phyloP scores from a whole-genome alignment of 495 filamentous ascomycete genomes.

The Parathielavia hyrcaniae region DNA sequence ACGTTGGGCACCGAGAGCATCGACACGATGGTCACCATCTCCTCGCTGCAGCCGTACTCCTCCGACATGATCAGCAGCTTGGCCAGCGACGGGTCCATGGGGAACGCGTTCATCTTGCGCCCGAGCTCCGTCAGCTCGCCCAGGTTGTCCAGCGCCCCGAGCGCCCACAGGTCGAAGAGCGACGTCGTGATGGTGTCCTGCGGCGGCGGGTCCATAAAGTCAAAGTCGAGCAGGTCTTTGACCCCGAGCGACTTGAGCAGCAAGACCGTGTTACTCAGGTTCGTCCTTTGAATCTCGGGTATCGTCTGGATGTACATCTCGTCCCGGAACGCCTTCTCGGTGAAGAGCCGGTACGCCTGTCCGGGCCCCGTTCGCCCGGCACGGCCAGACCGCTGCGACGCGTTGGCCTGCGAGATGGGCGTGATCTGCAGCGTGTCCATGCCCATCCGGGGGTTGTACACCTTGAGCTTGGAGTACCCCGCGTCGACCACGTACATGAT shows the following conservation, averaged over 20 bases:
- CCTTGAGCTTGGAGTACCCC: conserved; percentile 95
- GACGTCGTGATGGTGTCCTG: conserved; percentile 98
- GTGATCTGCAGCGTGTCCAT: conserved; percentile 99
- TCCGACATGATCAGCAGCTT: conserved; percentile 87
- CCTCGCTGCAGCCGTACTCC: conserved; percentile 87
- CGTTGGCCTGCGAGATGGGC: conserved; percentile 95
- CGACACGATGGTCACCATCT: conserved; percentile 96
- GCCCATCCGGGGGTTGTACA: conserved; percentile 97
- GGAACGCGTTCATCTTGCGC: conserved; percentile 91
- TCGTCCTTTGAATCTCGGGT: conserved; percentile 95
- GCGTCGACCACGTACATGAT: conserved; percentile 99
- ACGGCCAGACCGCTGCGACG: conserved; percentile 85
- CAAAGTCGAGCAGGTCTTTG: conserved; percentile 90
- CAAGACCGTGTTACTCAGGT: conserved; percentile 88
- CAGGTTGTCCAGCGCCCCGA: conserved; percentile 89
- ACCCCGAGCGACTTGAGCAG: conserved; percentile 93
- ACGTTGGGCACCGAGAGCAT: conserved; percentile 97
- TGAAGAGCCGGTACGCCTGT: conserved; percentile 91
- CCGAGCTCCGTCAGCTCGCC: conserved; percentile 86
- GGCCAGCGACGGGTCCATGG: conserved; percentile 90
- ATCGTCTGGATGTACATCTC: conserved; percentile 98
- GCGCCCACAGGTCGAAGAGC: conserved; percentile 95
- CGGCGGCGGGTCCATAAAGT: conserved; percentile 98
- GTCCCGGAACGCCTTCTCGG: conserved; percentile 89
- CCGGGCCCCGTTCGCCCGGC: conserved; percentile 94